phyloP scores from a whole-genome alignment of 768 basidiomycete species.

The Phallus indusiatus region DNA sequence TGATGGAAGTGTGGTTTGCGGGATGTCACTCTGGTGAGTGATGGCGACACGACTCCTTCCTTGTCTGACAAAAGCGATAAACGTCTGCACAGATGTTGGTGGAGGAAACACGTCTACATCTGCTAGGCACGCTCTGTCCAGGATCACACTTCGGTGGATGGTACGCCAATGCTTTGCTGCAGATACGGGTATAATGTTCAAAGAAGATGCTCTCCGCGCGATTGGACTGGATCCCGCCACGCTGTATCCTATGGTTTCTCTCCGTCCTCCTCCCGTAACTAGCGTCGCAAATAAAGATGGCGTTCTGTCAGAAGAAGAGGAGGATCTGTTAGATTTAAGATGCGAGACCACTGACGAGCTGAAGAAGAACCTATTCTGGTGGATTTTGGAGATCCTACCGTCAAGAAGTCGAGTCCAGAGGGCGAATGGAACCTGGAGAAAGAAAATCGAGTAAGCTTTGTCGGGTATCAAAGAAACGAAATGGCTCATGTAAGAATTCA shows the following conservation, averaged over 20 bases:
- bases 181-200: conserved; percentile 51
- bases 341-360: conserved; percentile 9
- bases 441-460: conserved; percentile 9
- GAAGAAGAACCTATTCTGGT: conserved; percentile 9
- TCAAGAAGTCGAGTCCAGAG: conserved; percentile 3
- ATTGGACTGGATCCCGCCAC: conserved; percentile 36
- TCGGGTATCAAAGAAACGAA: conserved; percentile 25
- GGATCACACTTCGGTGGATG: conserved; percentile 57
- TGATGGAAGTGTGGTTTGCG: conserved; percentile 27
- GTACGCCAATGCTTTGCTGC: conserved; percentile 53
- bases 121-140: conserved; percentile 32
- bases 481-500: conserved; percentile 20
- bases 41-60: not conserved
- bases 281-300: not conserved
- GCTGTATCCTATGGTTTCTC: not conserved
- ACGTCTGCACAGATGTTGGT: conserved; percentile 36
- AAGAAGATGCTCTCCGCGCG: conserved; percentile 29
- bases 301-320: conserved; percentile 1
- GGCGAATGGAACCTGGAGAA: conserved; percentile 18
- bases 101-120: conserved; percentile 43
- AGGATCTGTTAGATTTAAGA: conserved; percentile 8
- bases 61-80: not conserved
- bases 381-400: conserved; percentile 14
- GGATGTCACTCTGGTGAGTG: conserved; percentile 24
- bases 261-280: not conserved